Evolutionary conservation across 176 grass and related monocot genomes (phyloP).

Genomic region (Cymbopogon citratus): DNA sequence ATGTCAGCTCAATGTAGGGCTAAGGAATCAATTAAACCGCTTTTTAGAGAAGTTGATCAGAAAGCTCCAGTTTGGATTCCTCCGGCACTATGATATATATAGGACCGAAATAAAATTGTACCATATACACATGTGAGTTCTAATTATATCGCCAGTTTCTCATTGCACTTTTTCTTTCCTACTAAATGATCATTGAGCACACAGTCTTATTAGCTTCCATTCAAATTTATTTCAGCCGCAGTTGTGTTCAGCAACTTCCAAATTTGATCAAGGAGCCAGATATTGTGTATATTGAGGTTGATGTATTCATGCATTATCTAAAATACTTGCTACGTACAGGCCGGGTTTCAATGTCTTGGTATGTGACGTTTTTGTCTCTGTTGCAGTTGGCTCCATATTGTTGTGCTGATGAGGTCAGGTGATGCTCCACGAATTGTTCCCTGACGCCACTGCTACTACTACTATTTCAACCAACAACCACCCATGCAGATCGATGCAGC

Average conservation of each 20-base stretch:
- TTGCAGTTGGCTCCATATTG: conserved; percentile 1
- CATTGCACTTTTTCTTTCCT: neutral
- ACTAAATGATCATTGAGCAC: neutral
- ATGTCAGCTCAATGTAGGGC: conserved; percentile 2
- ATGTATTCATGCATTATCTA: neutral
- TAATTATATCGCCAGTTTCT: neutral
- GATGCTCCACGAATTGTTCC: neutral
- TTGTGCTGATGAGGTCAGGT: conserved; percentile 6
- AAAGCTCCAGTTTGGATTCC: conserved; percentile 29
- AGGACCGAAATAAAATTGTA: neutral
- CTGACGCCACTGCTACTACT: conserved; percentile 5
- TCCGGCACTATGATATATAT: conserved; percentile 15
- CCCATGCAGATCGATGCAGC: conserved; percentile 10
- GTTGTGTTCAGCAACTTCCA: neutral
- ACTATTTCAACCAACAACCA: conserved; percentile 19
- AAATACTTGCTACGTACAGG: neutral
- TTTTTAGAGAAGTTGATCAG: conserved; percentile 1
- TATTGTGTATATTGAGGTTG: neutral
- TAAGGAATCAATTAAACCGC: conserved; percentile 20
- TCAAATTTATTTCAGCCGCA: neutral
- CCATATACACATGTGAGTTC: neutral
- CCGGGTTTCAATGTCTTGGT: neutral
- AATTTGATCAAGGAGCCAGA: neutral
- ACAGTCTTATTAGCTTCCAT: neutral
- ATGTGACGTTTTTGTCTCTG: conserved; percentile 12